Evolutionary conservation across 1,284 basidiomycete species (phyloP).

Genomic region (Microbotryum lychnidis-dioicae): DNA sequence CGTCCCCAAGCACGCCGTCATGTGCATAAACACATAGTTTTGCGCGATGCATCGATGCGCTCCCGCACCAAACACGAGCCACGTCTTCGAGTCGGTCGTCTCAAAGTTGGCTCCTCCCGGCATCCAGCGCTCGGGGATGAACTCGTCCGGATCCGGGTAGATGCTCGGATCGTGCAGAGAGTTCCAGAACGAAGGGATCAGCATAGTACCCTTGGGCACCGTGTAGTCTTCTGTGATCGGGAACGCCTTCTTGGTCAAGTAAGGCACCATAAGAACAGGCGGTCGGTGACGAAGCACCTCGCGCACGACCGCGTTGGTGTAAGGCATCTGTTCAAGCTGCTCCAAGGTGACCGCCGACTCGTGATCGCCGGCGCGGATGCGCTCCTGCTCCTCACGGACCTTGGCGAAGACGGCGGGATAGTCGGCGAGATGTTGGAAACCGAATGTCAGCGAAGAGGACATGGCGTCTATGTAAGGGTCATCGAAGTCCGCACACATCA

Average conservation of each 20-base stretch:
- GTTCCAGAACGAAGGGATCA: slow-evolving; percentile 90
- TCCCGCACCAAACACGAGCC: slow-evolving; percentile 88
- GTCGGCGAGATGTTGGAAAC: slow-evolving; percentile 93
- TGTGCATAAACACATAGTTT: slow-evolving; percentile 90
- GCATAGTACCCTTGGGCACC: slow-evolving; percentile 82
- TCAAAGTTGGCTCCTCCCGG: slow-evolving; percentile 55
- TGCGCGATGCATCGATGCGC: slow-evolving; percentile 67
- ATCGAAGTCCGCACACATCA: background rate
- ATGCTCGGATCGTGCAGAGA: slow-evolving; percentile 82
- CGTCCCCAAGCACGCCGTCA: slow-evolving; percentile 75
- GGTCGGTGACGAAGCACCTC: slow-evolving; percentile 63
- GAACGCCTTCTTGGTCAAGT: slow-evolving; percentile 79
- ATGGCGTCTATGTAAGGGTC: slow-evolving; percentile 63
- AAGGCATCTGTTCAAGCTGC: slow-evolving; percentile 84
- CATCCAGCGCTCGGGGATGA: slow-evolving; percentile 88
- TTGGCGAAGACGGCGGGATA: slow-evolving; percentile 81
- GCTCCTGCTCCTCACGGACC: slow-evolving; percentile 83
- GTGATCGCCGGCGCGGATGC: slow-evolving; percentile 68
- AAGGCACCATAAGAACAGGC: slow-evolving; percentile 65
- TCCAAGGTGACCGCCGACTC: slow-evolving; percentile 79
- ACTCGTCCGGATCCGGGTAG: slow-evolving; percentile 77
- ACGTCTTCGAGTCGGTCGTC: slow-evolving; percentile 82
- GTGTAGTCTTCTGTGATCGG: slow-evolving; percentile 84
- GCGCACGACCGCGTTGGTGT: slow-evolving; percentile 83
- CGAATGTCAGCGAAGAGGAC: slow-evolving; percentile 71